phyloP scores from a whole-genome alignment of 108 stramenopile species.

The Mayamaea pseudoterrestris region DNA sequence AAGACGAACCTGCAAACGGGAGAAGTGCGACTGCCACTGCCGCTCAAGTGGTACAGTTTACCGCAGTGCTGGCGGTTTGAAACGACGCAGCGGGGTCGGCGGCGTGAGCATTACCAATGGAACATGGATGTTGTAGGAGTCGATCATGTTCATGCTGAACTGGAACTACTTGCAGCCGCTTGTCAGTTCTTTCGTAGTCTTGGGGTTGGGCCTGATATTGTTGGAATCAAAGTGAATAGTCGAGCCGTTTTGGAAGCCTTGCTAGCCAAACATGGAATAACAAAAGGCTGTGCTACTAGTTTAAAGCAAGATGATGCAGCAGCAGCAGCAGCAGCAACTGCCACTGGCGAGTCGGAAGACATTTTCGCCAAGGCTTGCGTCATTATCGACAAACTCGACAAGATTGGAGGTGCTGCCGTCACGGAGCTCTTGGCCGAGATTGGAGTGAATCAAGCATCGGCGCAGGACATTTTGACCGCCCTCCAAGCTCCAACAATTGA shows the following conservation, averaged over 20 bases:
- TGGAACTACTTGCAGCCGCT: constrained; percentile 85
- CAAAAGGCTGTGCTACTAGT: constrained; percentile 15
- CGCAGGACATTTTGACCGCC: constrained; percentile 61
- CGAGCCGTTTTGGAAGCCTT: constrained; percentile 81
- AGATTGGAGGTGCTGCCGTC: constrained; percentile 84
- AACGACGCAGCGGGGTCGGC: constrained; percentile 89
- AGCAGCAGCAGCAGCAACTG: too few relatives aligned
- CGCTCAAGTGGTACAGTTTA: constrained; percentile 91
- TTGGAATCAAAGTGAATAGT: constrained; percentile 94
- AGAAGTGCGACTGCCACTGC: constrained; percentile 72
- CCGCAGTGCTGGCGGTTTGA: constrained; percentile 96
- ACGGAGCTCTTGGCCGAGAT: constrained; percentile 60
- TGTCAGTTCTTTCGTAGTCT: constrained; percentile 74
- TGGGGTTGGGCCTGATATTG: constrained; percentile 77
- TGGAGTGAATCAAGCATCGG: constrained; percentile 33
- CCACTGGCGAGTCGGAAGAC: constrained; percentile 32
- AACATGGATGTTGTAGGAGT: constrained; percentile 92
- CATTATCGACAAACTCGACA: constrained; percentile 96
- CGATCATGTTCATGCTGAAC: constrained; percentile 84
- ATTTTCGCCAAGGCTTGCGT: constrained; percentile 91
- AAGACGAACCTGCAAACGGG: constrained; percentile 50
- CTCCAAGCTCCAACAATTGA: constrained; percentile 69
- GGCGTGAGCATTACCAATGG: constrained; percentile 98
- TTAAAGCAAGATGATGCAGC: too few relatives aligned
- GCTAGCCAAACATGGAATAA: constrained; percentile 80